A percentile compares a stretch with the other conserved stretches of the same genome.
These are phyloP conservation scores for Cordyceps pruinosa DNA, from an alignment of 2,329 filamentous ascomycete genomes.

Conservation along the genomic window DNA sequence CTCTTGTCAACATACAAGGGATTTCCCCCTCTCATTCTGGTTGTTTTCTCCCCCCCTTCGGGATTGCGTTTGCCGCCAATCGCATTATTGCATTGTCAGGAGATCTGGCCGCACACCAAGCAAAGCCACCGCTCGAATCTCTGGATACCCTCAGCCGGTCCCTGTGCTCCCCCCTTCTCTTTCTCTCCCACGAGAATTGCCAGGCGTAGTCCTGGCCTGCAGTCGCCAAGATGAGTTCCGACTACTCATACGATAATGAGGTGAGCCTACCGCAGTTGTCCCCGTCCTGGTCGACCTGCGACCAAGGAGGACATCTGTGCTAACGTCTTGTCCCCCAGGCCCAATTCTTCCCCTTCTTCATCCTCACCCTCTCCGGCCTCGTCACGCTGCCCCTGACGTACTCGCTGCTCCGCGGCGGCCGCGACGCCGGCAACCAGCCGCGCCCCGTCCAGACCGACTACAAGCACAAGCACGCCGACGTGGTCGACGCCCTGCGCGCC, in stretches of 20 bases:
- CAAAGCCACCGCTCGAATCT: too few relatives aligned
- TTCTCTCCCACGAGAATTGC: background rate
- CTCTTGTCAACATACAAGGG: too few relatives aligned
- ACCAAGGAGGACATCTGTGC: background rate
- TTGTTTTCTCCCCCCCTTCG: background rate
- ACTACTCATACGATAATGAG: conserved; percentile 98
- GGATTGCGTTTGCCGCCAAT: background rate
- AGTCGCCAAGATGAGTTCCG: conserved; percentile 67
- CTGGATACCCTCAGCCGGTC: background rate
- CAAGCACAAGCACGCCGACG: conserved; percentile 72
- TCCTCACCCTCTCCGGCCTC: conserved; percentile 81
- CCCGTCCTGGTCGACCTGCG: too few relatives aligned
- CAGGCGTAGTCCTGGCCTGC: conserved; percentile 30
- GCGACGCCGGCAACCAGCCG: conserved; percentile 69
- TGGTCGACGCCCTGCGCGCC: conserved; percentile 74
- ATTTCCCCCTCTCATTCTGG: too few relatives aligned
- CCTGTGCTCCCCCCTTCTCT: background rate
- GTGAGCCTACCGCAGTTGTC: conserved; percentile 32
- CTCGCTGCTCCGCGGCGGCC: conserved; percentile 72
- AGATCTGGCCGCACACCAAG: too few relatives aligned
- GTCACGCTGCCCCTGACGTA: conserved; percentile 89
- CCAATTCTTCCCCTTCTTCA: conserved; percentile 98
- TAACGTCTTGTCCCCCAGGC: conserved; percentile 50
- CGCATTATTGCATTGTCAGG: too few relatives aligned
- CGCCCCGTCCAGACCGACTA: conserved; percentile 77